Conservation (phyloP, 2,329 filamentous ascomycete genomes). For the Claviceps pazoutovae region DNA sequence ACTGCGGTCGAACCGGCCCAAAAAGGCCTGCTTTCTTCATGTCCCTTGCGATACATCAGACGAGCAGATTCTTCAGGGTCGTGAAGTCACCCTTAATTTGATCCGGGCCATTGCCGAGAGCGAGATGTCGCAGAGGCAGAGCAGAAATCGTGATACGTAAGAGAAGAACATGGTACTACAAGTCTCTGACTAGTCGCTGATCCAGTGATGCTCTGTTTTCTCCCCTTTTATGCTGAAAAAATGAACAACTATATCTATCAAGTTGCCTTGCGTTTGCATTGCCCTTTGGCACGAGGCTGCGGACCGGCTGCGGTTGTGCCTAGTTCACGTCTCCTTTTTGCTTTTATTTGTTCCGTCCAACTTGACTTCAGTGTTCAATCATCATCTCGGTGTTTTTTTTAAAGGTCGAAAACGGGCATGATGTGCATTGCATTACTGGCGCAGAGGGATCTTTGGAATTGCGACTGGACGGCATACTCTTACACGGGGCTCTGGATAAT, state of each 20-base stretch:
- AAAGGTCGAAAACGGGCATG: too few relatives aligned
- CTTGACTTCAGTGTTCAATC: too few relatives aligned
- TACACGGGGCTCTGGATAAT: too few relatives aligned
- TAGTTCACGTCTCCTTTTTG: too few relatives aligned
- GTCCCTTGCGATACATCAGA: slow-evolving; percentile 48
- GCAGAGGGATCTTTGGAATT: background rate
- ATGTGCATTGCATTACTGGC: background rate
- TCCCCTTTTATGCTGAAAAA: too few relatives aligned
- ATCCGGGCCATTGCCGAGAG: slow-evolving; percentile 44
- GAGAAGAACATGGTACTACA: background rate
- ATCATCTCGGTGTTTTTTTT: too few relatives aligned
- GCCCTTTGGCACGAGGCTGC: background rate
- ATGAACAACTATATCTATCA: background rate
- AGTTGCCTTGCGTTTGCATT: background rate
- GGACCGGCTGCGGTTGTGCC: background rate
- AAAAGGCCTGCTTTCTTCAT: slow-evolving; percentile 55
- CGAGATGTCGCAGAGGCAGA: slow-evolving; percentile 19
- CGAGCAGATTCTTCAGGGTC: slow-evolving; percentile 31
- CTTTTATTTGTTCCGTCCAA: too few relatives aligned
- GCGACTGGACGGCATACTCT: too few relatives aligned
- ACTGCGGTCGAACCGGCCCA: slow-evolving; percentile 29
- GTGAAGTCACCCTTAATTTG: slow-evolving; percentile 38
- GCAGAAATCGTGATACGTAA: background rate
- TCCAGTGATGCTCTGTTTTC: background rate
- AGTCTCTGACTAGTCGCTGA: background rate